phyloP scores from a whole-genome alignment of 2,329 filamentous ascomycete species.

The Calonectria hongkongensis region DNA sequence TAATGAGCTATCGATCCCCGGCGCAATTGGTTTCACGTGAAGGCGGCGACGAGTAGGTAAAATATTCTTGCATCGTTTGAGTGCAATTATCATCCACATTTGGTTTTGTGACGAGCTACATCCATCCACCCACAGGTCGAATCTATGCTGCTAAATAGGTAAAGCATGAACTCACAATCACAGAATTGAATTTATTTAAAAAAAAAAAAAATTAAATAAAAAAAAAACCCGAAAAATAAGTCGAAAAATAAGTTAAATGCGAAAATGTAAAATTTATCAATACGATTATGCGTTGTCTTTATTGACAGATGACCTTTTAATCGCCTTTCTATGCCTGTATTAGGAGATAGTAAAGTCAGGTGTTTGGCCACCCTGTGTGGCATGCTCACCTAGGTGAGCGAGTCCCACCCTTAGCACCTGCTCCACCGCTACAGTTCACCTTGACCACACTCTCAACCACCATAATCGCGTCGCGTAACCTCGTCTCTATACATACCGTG shows the following conservation, averaged over 20 bases:
- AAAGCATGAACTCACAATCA: no score
- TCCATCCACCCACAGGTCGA: not conserved
- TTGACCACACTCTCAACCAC: not conserved
- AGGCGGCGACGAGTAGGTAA: not conserved
- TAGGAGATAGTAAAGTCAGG: no score
- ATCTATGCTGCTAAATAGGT: no score
- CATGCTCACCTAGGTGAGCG: slow-evolving; percentile 14
- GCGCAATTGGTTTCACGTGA: not conserved
- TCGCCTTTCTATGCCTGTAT: no score
- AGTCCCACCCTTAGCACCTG: not conserved
- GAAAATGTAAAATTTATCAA: no score
- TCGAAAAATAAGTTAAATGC: no score
- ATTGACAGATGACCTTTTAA: no score
- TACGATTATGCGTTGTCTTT: no score
- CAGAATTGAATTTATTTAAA: no score
- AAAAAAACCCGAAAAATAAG: no score
- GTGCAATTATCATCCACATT: not conserved
- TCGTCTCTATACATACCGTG: not conserved
- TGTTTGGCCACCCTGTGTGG: not conserved
- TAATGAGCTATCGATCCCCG: not conserved
- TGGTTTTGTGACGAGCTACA: not conserved
- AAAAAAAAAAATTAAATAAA: no score
- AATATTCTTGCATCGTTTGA: not conserved
- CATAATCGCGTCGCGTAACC: slow-evolving; percentile 12
- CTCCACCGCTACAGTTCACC: not conserved